Base-by-base conservation (phyloP, 2,329 filamentous ascomycete species). In the Blastomyces parvus region DNA sequence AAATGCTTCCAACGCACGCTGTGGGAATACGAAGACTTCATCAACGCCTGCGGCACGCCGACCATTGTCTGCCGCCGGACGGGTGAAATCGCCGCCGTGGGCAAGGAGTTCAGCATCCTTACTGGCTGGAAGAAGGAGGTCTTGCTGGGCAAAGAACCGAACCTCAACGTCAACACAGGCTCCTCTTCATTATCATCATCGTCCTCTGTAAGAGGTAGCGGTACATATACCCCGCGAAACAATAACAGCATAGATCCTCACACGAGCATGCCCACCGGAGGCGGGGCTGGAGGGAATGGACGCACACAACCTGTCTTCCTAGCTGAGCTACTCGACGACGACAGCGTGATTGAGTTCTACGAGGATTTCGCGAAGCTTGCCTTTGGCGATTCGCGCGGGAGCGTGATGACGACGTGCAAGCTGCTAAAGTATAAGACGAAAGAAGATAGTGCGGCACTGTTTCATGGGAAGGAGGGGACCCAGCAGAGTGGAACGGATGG, bases 91-190 rank as follows among this genome's bases (percentile, higher is more conserved):
- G 92, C 91, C 0, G 90, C 90, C 3, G 91, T 95, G 27, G 95
- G 94, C 73, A 96, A 97, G 76, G 94, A 97, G 74, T 99, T 99
- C 69, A 91, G 88, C n/a, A 89, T 95, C 38, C 80, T 99, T 62
- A 97, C 94, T 0, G 94, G 93, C 5, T 99, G 94, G 94, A 89
- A 87, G 61, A 92, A 91, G 71, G 89, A 94, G 58, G 87, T 97
- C 0, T 80, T 99, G 0, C 81, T 97, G 0, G 94, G 94, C 59
- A 90, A 91, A 70, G 88, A 91, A 70, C 83, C 89, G 1, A 97
- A 97, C 70, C 79, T 90, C 27, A 97, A 97, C 72, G 85, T 91
- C 72, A 96, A 97, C 74, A 84, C 83, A 0, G 89, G 87, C 48
- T 80, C 81, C 58, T 78, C 44, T 1, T 63, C 61, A 0, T 67